phyloP scores from a whole-genome alignment of 306 rosid genomes.

The Hippophae gyantsensis region DNA sequence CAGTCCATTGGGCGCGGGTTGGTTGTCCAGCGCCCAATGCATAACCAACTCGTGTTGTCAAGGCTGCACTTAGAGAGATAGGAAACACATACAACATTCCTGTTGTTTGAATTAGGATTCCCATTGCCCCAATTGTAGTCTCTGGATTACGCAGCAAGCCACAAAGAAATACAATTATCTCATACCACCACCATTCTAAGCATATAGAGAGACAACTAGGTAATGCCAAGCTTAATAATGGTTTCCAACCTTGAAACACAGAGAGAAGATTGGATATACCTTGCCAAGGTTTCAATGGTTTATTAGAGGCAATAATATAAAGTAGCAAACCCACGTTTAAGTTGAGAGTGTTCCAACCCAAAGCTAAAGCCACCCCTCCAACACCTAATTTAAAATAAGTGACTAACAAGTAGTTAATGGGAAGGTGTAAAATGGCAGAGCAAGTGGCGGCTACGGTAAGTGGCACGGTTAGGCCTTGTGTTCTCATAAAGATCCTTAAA shows the following conservation, averaged over 20 bases:
- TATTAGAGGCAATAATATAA: conserved; percentile 43
- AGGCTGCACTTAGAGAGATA: conserved; percentile 41
- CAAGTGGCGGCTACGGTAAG: conserved; percentile 51
- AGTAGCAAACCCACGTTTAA: conserved; percentile 42
- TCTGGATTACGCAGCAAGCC: conserved; percentile 59
- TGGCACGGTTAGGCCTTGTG: conserved; percentile 69
- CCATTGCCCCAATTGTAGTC: conserved; percentile 79
- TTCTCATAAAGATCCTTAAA: conserved; percentile 49
- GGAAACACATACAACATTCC: conserved; percentile 72
- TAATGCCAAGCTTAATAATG: conserved; percentile 53
- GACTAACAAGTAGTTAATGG: conserved; percentile 46
- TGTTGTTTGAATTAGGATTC: conserved; percentile 78
- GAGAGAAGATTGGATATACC: conserved; percentile 29
- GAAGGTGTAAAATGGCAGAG: conserved; percentile 55
- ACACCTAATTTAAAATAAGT: conserved; percentile 52
- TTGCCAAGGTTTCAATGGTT: conserved; percentile 65
- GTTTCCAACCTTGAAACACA: conserved; percentile 54
- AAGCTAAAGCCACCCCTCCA: conserved; percentile 59
- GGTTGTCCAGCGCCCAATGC: conserved; percentile 73
- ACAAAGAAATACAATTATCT: conserved; percentile 70
- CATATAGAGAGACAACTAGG: conserved; percentile 68
- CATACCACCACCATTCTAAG: conserved; percentile 95
- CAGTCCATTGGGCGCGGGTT: conserved; percentile 38
- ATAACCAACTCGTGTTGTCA: conserved; percentile 72
- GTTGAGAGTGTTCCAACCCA: conserved; percentile 64